These are phyloP conservation scores for Xylaria venustula DNA, from an alignment of 495 filamentous ascomycete species.

Conservation along the genomic window DNA sequence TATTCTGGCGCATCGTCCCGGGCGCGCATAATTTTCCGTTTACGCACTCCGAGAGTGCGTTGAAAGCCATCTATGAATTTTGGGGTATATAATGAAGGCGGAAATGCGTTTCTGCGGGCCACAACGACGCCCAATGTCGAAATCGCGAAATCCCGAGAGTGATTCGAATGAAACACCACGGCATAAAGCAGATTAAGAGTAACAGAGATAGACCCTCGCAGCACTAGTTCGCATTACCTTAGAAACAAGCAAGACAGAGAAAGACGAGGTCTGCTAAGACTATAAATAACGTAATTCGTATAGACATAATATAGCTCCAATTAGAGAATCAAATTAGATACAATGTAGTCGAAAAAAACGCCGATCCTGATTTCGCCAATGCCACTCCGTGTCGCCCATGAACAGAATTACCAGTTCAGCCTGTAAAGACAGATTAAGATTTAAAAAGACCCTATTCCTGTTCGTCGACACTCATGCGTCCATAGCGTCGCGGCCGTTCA, in stretches of 20 bases:
- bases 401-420: not conserved
- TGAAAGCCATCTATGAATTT: constrained; percentile 40
- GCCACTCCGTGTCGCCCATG: too few species aligned
- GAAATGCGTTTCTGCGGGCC: not conserved
- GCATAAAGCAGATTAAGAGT: not conserved
- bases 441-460: not conserved
- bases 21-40: constrained; percentile 55
- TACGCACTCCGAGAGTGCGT: constrained; percentile 34
- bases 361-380: not conserved
- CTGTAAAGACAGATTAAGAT: not conserved
- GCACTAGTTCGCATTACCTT: not conserved
- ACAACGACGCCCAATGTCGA: too few species aligned
- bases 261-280: not conserved
- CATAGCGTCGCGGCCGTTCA: constrained; percentile 31
- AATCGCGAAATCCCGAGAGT: too few species aligned
- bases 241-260: not conserved
- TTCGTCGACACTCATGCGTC: constrained; percentile 16
- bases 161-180: too few species aligned
- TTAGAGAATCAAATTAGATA: not conserved
- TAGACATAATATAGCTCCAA: not conserved
- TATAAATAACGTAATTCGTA: not conserved
- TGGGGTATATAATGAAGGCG: constrained; percentile 29
- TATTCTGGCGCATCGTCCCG: constrained; percentile 42
- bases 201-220: not conserved
- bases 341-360: not conserved